Base-by-base conservation (phyloP, 768 basidiomycete species). In the Kwoniella dendrophila region DNA sequence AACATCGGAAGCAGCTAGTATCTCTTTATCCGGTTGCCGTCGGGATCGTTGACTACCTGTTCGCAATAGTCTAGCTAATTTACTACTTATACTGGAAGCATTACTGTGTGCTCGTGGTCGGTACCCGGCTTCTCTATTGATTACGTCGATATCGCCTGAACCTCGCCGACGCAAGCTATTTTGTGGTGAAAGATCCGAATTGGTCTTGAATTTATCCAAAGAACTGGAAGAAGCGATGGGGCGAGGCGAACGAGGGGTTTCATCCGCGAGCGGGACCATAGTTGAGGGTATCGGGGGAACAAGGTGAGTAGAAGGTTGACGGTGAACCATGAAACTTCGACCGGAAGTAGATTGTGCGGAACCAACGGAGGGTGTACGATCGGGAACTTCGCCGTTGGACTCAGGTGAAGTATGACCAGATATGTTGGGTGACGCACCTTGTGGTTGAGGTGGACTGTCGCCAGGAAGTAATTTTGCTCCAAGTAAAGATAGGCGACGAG, bases 21-120 rank as follows among this genome's bases (percentile, higher is more conserved):
- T 22, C 30, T 60, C 59, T 43, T 51, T 60, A 32, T 60, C 59
- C 27, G 51, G 33, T 11, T 41, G 14, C n/a, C 41, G 26, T 36
- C 66, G 50, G 22, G 53, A 60, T 5, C 59, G 69, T 40, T 73
- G 71, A 63, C 65, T 69, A 4, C 67, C 45, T 20, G 57, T 71
- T 6, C 77, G 63, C 18, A 32, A 51, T 14, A 77, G 54, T 30
- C 68, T 58, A 12, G 62, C 71, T 18, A 78, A 51, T 47, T 73
- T 75, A 49, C 65, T 63, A 32, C 70, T 68, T 12, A 78, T 65
- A 38, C 67, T 69, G 14, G 65, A 69, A 12, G 75, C 77, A 36
- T 71, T 75, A 38, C 73, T 76, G 18, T 73, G 64, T n/a, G 75
- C 68, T 26, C 75, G 63, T 1, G 49, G 49, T 16, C 49, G 49